These are phyloP conservation scores for Colletotrichum euphorbiae DNA, from an alignment of 2,329 filamentous ascomycete species.

Conservation along the genomic window DNA sequence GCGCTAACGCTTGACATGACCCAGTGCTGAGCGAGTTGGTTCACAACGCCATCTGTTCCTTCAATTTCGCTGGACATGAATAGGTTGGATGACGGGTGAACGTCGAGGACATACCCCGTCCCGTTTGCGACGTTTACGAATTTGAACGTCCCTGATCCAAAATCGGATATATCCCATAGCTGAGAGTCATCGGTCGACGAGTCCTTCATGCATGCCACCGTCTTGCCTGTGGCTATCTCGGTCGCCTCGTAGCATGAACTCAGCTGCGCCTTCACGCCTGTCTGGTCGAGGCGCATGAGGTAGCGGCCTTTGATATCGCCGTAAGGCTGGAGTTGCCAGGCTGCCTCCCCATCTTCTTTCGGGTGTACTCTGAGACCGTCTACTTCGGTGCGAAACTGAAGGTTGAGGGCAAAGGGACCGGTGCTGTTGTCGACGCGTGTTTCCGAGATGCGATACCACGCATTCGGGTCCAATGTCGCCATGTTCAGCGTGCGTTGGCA, in stretches of 20 bases:
- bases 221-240: conserved; percentile 44
- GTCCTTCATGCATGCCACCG: conserved; percentile 46
- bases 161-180: conserved; percentile 49
- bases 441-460: conserved; percentile 52
- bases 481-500: conserved; percentile 29
- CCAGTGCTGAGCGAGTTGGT: conserved; percentile 50
- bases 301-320: conserved; percentile 46
- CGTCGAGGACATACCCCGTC: conserved; percentile 49
- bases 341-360: conserved; percentile 33
- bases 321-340: conserved; percentile 49
- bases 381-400: conserved; percentile 35
- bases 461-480: conserved; percentile 47
- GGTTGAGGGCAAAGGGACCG: conserved; percentile 42
- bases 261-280: conserved; percentile 47
- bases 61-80: conserved; percentile 45
- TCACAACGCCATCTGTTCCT: conserved; percentile 24
- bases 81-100: conserved; percentile 47
- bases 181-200: conserved; percentile 46
- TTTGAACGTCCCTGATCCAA: conserved; percentile 46
- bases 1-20: conserved; percentile 47
- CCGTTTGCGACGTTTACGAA: conserved; percentile 50
- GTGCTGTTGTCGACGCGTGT: conserved; percentile 47
- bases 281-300: conserved; percentile 47
- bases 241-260: conserved; percentile 45
- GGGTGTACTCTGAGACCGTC: conserved; percentile 44